phyloP scores from a whole-genome alignment of 331 rosid genomes.

The Stylosanthes scabra region DNA sequence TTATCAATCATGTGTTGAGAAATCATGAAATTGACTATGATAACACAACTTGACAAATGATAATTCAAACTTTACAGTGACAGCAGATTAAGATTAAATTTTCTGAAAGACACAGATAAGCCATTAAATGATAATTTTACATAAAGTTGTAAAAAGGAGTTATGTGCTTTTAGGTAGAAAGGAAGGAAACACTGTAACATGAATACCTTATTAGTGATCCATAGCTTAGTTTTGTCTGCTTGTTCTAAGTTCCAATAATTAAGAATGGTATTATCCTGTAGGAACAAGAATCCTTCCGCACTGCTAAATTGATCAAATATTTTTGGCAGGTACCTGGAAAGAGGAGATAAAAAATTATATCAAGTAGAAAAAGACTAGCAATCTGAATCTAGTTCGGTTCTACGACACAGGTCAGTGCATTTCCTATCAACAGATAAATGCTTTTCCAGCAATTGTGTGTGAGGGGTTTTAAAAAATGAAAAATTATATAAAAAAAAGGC shows the following conservation, averaged over 20 bases:
- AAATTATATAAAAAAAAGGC: neutral
- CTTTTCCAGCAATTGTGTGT: neutral
- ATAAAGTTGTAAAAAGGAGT: slow-evolving; percentile 19
- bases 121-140: neutral
- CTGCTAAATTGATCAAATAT: slow-evolving; percentile 76
- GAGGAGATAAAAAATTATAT: slow-evolving; percentile 28
- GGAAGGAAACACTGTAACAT: slow-evolving; percentile 24
- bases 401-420: slow-evolving; percentile 29
- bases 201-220: slow-evolving; percentile 88
- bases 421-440: neutral
- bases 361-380: slow-evolving; percentile 26
- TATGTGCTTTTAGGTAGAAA: neutral
- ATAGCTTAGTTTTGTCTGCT: slow-evolving; percentile 86
- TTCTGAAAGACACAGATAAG: neutral
- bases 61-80: neutral
- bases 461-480: neutral
- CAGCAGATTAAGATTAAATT: neutral
- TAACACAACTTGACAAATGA: slow-evolving; percentile 16
- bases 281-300: slow-evolving; percentile 90
- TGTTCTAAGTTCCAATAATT: slow-evolving; percentile 94
- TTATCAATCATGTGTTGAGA: neutral
- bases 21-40: neutral
- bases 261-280: slow-evolving; percentile 91
- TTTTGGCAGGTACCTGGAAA: slow-evolving; percentile 81
- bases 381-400: slow-evolving; percentile 27